These are phyloP conservation scores for Penicillium antarcticum DNA, from an alignment of 495 filamentous ascomycete genomes.

Conservation along the genomic window DNA sequence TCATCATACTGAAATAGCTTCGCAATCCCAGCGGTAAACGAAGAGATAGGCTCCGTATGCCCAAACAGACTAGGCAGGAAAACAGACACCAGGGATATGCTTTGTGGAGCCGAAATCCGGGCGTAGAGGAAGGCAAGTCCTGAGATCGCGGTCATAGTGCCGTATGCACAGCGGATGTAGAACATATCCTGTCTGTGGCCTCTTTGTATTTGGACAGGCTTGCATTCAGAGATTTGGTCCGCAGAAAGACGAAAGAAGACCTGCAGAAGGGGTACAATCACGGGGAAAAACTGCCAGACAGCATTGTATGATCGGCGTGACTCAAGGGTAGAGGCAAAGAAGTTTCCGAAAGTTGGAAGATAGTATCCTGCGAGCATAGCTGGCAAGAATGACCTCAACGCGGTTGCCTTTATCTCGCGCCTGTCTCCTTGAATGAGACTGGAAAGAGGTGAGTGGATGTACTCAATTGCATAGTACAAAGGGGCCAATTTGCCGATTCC, in stretches of 20 bases:
- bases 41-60: background rate
- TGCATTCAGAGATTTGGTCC: background rate
- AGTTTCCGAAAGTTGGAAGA: slow-evolving; percentile 8
- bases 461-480: slow-evolving; percentile 15
- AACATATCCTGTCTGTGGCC: background rate
- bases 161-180: background rate
- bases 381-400: background rate
- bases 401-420: background rate
- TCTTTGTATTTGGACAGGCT: background rate
- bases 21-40: slow-evolving; percentile 8
- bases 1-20: slow-evolving; percentile 18
- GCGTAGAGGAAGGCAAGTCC: background rate
- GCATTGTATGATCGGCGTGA: slow-evolving; percentile 9
- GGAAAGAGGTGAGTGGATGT: slow-evolving; percentile 3
- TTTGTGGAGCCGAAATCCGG: slow-evolving; percentile 1
- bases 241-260: background rate
- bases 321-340: slow-evolving; percentile 8
- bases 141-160: background rate
- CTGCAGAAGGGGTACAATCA: slow-evolving; percentile 15
- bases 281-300: slow-evolving; percentile 21
- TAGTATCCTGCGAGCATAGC: slow-evolving; percentile 9
- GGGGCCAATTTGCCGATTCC: slow-evolving; percentile 16
- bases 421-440: background rate
- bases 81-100: background rate
- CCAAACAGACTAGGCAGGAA: background rate